phyloP scores from a whole-genome alignment of 176 grass and related monocot genomes.

The Carex pumila region DNA sequence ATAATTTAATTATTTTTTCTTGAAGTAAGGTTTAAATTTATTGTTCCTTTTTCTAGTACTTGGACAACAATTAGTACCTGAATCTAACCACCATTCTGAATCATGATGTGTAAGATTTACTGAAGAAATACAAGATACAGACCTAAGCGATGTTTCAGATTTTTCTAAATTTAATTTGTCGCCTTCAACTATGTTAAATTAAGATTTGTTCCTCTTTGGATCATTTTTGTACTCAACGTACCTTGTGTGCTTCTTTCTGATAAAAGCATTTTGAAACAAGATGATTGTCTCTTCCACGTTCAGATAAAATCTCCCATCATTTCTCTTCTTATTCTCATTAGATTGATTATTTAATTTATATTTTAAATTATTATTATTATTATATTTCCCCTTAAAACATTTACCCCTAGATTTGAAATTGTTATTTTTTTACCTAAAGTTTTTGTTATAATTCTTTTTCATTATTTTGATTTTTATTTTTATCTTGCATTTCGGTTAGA shows the following conservation, averaged over 20 bases:
- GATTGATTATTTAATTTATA: background rate
- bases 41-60: background rate
- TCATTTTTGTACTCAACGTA: background rate
- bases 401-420: too few relatives aligned
- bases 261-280: background rate
- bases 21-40: conserved; percentile 6
- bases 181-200: background rate
- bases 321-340: background rate
- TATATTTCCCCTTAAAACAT: too few relatives aligned
- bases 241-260: background rate
- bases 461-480: too few relatives aligned
- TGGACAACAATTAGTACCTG: background rate
- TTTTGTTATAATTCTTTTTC: too few relatives aligned
- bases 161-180: background rate
- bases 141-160: background rate
- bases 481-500: too few relatives aligned
- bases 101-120: background rate
- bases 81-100: conserved; percentile 7
- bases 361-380: background rate
- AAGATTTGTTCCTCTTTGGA: background rate
- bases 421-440: too few relatives aligned
- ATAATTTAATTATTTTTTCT: background rate
- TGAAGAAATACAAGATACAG: background rate
- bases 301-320: background rate
- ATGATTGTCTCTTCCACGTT: background rate